phyloP scores from a whole-genome alignment of 352 stramenopile species.

The Pilasporangium apinafurcum region DNA sequence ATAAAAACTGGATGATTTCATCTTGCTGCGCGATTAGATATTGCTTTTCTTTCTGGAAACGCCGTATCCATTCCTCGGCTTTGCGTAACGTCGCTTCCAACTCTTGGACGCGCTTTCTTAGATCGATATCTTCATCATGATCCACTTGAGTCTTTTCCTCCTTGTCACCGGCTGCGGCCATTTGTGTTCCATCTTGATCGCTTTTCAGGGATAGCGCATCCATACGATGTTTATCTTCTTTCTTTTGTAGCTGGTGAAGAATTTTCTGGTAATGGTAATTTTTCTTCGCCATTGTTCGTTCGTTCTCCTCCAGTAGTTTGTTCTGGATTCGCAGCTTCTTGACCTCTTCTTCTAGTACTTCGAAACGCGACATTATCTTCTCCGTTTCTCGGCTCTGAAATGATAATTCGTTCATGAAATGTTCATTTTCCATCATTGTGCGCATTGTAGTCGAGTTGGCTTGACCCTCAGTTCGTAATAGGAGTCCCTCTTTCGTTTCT shows the following conservation, averaged over 20 bases:
- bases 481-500: constrained; percentile 44
- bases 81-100: constrained; percentile 23
- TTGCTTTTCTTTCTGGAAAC: constrained; percentile 48
- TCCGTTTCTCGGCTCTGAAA: constrained; percentile 73
- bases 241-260: constrained; percentile 41
- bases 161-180: constrained; percentile 5
- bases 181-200: not conserved
- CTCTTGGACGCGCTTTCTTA: constrained; percentile 8
- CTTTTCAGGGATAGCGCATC: constrained; percentile 3
- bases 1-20: constrained; percentile 60
- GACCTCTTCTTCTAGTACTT: constrained; percentile 37
- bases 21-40: constrained; percentile 55
- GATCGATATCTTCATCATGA: constrained; percentile 3
- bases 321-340: constrained; percentile 35
- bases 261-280: constrained; percentile 71
- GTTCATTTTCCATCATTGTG: constrained; percentile 78
- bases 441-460: constrained; percentile 64
- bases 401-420: constrained; percentile 63
- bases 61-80: constrained; percentile 37
- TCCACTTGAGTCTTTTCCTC: constrained; percentile 8
- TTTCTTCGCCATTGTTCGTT: constrained; percentile 52
- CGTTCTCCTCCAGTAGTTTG: constrained; percentile 43
- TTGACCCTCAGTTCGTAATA: constrained; percentile 57
- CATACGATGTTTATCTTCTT: constrained; percentile 3
- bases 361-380: constrained; percentile 41